Percentiles rank a stretch among this genome's conserved stretches.
phyloP scores from a whole-genome alignment of 225 moss, liverwort and hornwort genomes.

The Polytrichum commune region DNA sequence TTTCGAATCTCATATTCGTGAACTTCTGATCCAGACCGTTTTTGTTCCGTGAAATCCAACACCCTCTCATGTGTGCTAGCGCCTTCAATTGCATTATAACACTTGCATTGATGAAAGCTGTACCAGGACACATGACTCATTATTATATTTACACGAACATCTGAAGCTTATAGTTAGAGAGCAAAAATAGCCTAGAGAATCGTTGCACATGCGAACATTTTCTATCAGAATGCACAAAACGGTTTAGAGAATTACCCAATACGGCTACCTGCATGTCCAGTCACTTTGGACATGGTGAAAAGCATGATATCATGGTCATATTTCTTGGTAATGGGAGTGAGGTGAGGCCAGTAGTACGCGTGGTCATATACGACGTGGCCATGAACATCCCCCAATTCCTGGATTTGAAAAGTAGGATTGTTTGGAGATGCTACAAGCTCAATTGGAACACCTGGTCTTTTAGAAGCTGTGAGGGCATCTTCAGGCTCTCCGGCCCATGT shows the following conservation, averaged over 20 bases:
- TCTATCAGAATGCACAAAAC: background rate
- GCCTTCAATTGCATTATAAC: too few species aligned
- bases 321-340: constrained; percentile 41
- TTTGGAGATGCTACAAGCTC: constrained; percentile 73
- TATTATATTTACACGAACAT: too few species aligned
- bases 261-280: constrained; percentile 72
- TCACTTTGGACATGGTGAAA: constrained; percentile 67
- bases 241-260: constrained; percentile 35
- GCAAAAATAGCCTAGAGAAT: too few species aligned
- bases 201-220: too few species aligned
- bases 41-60: too few species aligned
- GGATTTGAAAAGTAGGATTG: constrained; percentile 51
- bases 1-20: too few species aligned
- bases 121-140: too few species aligned
- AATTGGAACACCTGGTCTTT: constrained; percentile 20
- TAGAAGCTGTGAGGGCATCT: constrained; percentile 8
- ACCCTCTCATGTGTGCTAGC: too few species aligned
- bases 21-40: too few species aligned
- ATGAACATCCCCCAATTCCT: constrained; percentile 38
- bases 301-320: constrained; percentile 62
- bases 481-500: constrained; percentile 47
- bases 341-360: constrained; percentile 77
- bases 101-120: too few species aligned
- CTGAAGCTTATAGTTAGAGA: too few species aligned
- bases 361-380: constrained; percentile 52